A percentile compares a stretch with the other conserved stretches of the same genome.
Conservation (phyloP, 345 rosid genomes). For the Camelina sativa region DNA sequence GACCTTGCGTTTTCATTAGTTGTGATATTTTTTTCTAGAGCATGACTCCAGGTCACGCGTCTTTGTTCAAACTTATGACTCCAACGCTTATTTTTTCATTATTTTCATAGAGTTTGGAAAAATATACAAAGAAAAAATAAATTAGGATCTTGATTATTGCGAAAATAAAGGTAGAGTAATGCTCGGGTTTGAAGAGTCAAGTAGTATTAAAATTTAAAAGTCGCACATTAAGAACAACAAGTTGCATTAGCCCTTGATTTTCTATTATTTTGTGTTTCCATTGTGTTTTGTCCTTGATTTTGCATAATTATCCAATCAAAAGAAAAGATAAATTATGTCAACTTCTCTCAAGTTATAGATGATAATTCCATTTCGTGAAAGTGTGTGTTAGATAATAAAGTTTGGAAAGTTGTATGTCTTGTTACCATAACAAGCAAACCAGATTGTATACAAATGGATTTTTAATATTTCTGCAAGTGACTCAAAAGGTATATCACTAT, state of each 20-base stretch:
- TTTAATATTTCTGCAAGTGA: background rate
- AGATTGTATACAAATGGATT: background rate
- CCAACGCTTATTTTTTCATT: background rate
- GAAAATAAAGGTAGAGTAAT: background rate
- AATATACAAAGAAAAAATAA: background rate
- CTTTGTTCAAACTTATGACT: constrained; percentile 42
- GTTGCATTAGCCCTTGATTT: constrained; percentile 2
- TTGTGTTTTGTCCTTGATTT: too few species aligned
- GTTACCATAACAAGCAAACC: background rate
- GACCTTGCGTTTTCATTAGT: constrained; percentile 37
- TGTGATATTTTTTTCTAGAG: background rate
- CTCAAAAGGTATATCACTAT: background rate
- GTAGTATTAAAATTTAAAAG: background rate
- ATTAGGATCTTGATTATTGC: constrained; percentile 4
- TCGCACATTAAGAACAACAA: constrained; percentile 22
- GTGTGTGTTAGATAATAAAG: background rate
- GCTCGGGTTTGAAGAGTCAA: constrained; percentile 25
- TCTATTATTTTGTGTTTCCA: background rate
- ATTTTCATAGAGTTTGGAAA: background rate
- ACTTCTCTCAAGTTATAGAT: too few species aligned
- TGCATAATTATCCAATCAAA: too few species aligned
- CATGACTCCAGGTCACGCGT: constrained; percentile 42
- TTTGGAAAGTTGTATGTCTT: background rate
- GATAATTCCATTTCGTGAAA: background rate
- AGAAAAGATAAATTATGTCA: too few species aligned